Base-by-base conservation (phyloP, 1,284 basidiomycete species). In the Marasmius fiardii region DNA sequence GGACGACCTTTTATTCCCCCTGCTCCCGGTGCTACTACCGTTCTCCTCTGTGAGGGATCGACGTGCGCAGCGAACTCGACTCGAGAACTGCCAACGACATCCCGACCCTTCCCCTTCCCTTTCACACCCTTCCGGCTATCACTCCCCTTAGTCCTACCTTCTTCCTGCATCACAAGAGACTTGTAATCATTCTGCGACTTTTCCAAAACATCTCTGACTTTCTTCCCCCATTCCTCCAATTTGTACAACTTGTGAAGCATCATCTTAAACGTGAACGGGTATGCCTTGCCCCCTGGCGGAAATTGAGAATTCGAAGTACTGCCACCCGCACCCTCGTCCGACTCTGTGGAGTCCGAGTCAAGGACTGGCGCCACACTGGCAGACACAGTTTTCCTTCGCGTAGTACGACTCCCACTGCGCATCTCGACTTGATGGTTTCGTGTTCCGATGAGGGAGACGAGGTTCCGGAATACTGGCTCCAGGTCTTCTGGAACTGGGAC, bases 181-280 rank as follows among this genome's bases (percentile, higher is more conserved):
- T 78, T 81, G 65, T 75, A 85, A 57, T 78, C 76, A 35, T 70
- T 73, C 67, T 77, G 77, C 43, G 82, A 85, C 53, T 68, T 71
- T 62, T 78, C 75, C 63, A 87, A 65, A 43, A 80, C 76, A 28
- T 76, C 74, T 63, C 78, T 78, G 54, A 86, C 79, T 67, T 81
- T 83, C 60, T 70, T 71, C 1, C 70, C 73, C 80, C 85, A 87
- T 52, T 85, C 83, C n/a, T 78, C 78, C 56, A 79, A 67, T 55
- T 78, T 74, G 67, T 86, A 85, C 10, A 86, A 71, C 64, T 83
- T 80, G 70, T 87, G 81, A 54, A 86, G 64, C 79, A 84, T 81
- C 63, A 82, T 71, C 62, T 79, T 80, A 74, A 86, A 87, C 26
- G 81, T 86, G 71, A 86, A 86, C 16, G 74, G 74, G 63, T 78